Base-by-base conservation (phyloP, 768 basidiomycete genomes). In the Agaricus bisporus region DNA sequence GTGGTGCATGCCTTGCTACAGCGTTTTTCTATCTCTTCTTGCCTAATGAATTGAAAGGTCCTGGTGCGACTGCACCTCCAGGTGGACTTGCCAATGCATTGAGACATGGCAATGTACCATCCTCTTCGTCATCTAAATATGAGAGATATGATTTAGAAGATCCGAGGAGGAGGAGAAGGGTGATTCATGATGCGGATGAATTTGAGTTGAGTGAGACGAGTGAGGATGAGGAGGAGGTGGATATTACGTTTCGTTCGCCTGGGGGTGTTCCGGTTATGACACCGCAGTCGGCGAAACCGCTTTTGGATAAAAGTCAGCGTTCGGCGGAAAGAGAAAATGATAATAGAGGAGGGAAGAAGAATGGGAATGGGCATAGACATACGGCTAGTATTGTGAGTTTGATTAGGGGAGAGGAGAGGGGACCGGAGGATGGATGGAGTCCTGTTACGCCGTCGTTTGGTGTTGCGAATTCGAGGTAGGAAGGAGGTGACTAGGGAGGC, bases 1-100 rank as follows among this genome's bases (percentile, higher is more conserved):
- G 85, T 9, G 97, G 97, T 12, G 91, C 88, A 0, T 95, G 94
- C 65, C 80, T 99, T 58, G 87, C 95, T 44, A 85, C 87, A 36
- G 78, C 80, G 17, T 85, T 81, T 63, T 98, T 98, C 77, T 98
- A 92, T 73, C 63, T 89, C 58, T 86, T 85, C 70, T 83, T 98
- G 63, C 92, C 94, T 0, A 83, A 88, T 58, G 84, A 87, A 54
- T 77, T 95, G 58, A 81, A 80, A 55, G 80, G 80, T 25, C 61
- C 75, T 14, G 75, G 68, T 14, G 81, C 80, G 0, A 73, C 74
- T 7, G 69, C 74, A 0, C 72, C 76, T 2, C 84, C 86, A 12
- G 53, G 53, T 5, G 53, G 53, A 9, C 53, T 54, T 1, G 53
- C 41, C 8, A 41, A 29, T 48, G 53, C 46, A 6, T 29, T 54